A percentile compares a stretch with the other conserved stretches of the same genome.
These are phyloP conservation scores for Strigomonas oncopelti DNA, from an alignment of 208 protist genomes.

Conservation along the genomic window DNA sequence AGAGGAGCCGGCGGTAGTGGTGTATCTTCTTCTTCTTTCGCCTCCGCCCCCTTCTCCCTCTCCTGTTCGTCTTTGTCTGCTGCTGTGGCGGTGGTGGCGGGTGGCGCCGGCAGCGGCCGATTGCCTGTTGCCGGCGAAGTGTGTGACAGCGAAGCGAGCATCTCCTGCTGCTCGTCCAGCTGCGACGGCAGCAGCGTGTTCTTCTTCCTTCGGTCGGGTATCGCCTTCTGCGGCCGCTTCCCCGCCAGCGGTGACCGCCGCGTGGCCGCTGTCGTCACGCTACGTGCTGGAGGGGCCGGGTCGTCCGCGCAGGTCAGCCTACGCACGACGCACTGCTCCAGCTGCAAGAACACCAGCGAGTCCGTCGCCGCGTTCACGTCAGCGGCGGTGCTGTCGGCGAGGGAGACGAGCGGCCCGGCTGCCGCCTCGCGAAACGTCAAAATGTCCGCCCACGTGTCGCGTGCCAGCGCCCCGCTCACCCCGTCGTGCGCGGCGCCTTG, in stretches of 20 bases:
- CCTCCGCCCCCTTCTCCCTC: no score
- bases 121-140: neutral
- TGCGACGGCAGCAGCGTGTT: neutral
- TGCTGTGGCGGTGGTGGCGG: neutral
- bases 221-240: no score
- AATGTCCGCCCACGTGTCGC: constrained; percentile 1
- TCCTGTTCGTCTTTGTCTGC: no score
- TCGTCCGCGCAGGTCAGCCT: neutral
- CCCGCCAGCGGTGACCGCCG: no score
- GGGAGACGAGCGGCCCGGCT: neutral
- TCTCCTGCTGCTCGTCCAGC: neutral
- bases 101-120: no score
- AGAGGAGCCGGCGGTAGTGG: neutral
- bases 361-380: neutral
- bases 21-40: no score
- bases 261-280: no score
- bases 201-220: neutral
- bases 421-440: neutral
- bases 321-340: constrained; percentile 2
- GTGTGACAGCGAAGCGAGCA: neutral
- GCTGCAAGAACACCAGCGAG: neutral
- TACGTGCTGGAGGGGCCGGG: no score
- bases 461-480: neutral
- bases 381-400: neutral
- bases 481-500: neutral